Percentiles rank a stretch among this genome's conserved stretches.
phyloP scores from a whole-genome alignment of 2,329 filamentous ascomycete genomes.

The Nemania sp. region DNA sequence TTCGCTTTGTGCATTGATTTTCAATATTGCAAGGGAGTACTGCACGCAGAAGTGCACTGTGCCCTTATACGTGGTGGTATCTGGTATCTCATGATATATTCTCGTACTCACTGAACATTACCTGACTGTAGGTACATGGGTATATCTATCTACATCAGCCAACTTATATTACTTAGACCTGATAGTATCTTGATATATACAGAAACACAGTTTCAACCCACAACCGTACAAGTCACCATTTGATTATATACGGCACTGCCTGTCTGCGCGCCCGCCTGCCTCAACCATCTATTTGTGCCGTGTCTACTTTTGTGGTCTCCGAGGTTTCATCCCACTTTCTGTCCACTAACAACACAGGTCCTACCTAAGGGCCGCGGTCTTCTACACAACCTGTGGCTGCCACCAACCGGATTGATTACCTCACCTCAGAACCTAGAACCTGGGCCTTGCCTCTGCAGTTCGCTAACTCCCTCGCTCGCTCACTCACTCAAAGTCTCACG shows the following conservation, averaged over 20 bases:
- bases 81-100: too few relatives aligned
- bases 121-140: too few relatives aligned
- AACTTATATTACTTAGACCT: not conserved
- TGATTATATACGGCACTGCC: conserved; percentile 16
- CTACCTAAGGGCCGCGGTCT: too few relatives aligned
- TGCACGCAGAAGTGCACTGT: too few relatives aligned
- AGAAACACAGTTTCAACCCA: not conserved
- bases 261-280: not conserved
- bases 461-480: too few relatives aligned
- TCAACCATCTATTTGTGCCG: not conserved
- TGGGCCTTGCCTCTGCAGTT: not conserved
- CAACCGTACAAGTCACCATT: conserved; percentile 4
- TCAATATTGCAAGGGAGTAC: not conserved
- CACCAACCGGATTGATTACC: too few relatives aligned
- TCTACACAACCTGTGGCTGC: too few relatives aligned
- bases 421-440: not conserved
- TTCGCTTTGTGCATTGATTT: not conserved
- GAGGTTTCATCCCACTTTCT: not conserved
- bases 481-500: too few relatives aligned
- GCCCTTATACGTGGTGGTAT: too few relatives aligned
- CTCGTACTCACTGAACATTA: too few relatives aligned
- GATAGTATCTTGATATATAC: not conserved
- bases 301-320: not conserved
- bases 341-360: not conserved
- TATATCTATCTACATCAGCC: too few relatives aligned